Conservation (phyloP, 2,329 filamentous ascomycete species). For the Lachnellula occidentalis region DNA sequence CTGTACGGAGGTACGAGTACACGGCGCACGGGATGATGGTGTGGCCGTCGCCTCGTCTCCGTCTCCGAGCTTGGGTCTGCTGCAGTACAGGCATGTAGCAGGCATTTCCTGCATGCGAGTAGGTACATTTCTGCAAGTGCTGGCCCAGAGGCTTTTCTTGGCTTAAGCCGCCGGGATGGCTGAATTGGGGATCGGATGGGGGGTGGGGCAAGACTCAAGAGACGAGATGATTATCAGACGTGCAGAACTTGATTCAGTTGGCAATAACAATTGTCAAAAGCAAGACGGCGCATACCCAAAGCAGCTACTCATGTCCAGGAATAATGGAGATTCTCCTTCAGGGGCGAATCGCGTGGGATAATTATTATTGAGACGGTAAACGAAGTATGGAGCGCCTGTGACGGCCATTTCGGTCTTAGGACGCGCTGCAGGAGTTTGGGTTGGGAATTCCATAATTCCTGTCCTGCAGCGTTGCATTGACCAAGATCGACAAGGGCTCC, state of each 20-base stretch:
- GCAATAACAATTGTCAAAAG: too few species aligned
- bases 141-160: slow-evolving; percentile 18
- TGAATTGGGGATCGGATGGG: slow-evolving; percentile 1
- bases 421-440: too few species aligned
- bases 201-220: too few species aligned
- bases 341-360: too few species aligned
- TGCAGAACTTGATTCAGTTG: not conserved
- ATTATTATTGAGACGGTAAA: too few species aligned
- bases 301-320: too few species aligned
- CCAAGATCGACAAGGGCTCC: not conserved
- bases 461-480: too few species aligned
- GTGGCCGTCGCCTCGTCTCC: not conserved
- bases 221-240: not conserved
- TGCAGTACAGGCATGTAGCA: not conserved
- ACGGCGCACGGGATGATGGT: not conserved
- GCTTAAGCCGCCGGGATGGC: slow-evolving; percentile 11
- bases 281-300: too few species aligned
- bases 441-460: too few species aligned
- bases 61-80: not conserved
- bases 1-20: not conserved
- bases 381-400: too few species aligned
- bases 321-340: not conserved
- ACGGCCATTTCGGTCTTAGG: too few species aligned
- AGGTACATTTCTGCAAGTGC: slow-evolving; percentile 9
- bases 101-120: slow-evolving; percentile 3